phyloP scores from a whole-genome alignment of 768 basidiomycete species.

The Pholiota conissans region DNA sequence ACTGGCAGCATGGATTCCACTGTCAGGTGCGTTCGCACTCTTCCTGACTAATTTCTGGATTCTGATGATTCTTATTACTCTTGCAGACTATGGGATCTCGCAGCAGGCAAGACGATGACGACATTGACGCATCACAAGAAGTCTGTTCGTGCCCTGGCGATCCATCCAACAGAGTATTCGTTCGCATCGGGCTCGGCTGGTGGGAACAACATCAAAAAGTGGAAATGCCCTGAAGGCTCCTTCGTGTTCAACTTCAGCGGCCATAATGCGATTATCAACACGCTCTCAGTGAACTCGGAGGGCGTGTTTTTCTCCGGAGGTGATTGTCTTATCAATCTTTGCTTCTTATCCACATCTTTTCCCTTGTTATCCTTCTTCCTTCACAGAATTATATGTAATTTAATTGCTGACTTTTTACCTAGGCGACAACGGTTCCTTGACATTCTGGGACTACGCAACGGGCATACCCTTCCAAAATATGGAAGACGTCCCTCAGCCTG shows the following conservation, averaged over 20 bases:
- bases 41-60: background rate
- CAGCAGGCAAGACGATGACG: conserved; percentile 95
- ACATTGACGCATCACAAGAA: conserved; percentile 99
- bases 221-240: conserved; percentile 95
- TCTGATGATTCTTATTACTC: conserved; percentile 4
- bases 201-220: conserved; percentile 99
- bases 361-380: background rate
- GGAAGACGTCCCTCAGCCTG: conserved; percentile 94
- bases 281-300: conserved; percentile 88
- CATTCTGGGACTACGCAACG: conserved; percentile 93
- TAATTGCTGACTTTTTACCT: conserved; percentile 3
- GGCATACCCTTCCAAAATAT: conserved; percentile 94
- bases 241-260: conserved; percentile 98
- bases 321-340: conserved; percentile 36
- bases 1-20: conserved; percentile 99
- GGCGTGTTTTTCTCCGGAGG: conserved; percentile 98
- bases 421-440: conserved; percentile 92
- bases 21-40: conserved; percentile 53
- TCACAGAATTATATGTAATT: too few relatives aligned
- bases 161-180: conserved; percentile 95
- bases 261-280: conserved; percentile 98
- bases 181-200: conserved; percentile 96
- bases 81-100: conserved; percentile 90
- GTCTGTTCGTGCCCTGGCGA: conserved; percentile 88
- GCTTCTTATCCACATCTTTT: background rate